Evolutionary conservation across 352 stramenopile species (phyloP), one percentile per base, ranked within the genome.

Genomic region (Globisporangium mamillatum): DNA sequence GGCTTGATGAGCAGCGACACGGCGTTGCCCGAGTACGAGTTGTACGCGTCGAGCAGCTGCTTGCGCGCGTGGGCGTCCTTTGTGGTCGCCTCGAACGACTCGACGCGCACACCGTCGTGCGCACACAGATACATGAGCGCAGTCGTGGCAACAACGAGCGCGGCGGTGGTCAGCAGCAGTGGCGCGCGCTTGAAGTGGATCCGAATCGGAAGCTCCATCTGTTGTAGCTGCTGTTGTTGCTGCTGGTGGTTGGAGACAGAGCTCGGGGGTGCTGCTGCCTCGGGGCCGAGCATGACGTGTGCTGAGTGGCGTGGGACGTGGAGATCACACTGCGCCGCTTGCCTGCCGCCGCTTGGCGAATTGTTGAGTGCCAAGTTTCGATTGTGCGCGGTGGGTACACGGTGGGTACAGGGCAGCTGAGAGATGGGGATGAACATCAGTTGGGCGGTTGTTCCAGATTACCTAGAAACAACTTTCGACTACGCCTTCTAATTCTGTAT

Each of bases 21-120:
- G 16, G 38, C 27, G 36, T 65, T 65, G 36, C 60, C 60, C 38
- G 60, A 65, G 38, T 56, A 53, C 46, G 60, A 53, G 60, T 65
- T 65, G 38, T 65, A 65, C 24, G 38, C 27, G 22, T 65, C 60
- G 14, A 65, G 20, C 18, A 65, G 46, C 18, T 53, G 27, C 60
- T 65, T 65, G 38, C 60, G 46, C 34, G 20, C 34, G 34, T 52
- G 18, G 3, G 52, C 32, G 38, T 65, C 46, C 60, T 65, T 65
- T 7, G 32, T 36, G 24, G 52, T 36, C 12, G 52, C 52, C 52
- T 58, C 22, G 52, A 58, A 58, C 4, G 52, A 36, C 52, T 58
- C 24, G 24, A 58, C 52, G 52, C 52, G 52, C 24, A 58, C 52
- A 5, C 52, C 52, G 24, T 58, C 52, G 24, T 36, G 25, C 1